phyloP scores from a whole-genome alignment of 2,329 filamentous ascomycete species.

The Hansfordia pulvinata region DNA sequence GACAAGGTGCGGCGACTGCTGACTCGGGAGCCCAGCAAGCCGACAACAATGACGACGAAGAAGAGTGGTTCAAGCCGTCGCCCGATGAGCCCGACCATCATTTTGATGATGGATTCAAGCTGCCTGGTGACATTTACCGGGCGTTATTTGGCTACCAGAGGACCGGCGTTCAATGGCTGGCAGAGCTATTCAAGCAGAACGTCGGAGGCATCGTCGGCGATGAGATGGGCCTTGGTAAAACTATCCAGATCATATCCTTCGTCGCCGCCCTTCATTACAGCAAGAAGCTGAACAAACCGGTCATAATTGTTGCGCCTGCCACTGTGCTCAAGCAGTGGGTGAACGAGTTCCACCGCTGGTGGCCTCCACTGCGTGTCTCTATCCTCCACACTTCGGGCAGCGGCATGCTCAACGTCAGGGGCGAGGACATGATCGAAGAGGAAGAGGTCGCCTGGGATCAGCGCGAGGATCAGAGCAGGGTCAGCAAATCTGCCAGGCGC shows the following conservation, averaged over 20 bases:
- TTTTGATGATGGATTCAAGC: slow-evolving; percentile 60
- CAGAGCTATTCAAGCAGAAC: slow-evolving; percentile 77
- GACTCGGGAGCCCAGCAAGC: too few relatives aligned
- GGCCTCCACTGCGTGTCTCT: slow-evolving; percentile 93
- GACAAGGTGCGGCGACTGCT: slow-evolving; percentile 12
- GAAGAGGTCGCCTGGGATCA: slow-evolving; percentile 38
- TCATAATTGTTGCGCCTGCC: slow-evolving; percentile 85
- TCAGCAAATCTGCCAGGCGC: slow-evolving; percentile 57
- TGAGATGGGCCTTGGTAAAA: slow-evolving; percentile 98
- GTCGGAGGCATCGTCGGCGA: slow-evolving; percentile 93
- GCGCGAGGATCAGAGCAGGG: slow-evolving; percentile 30
- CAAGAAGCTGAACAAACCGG: slow-evolving; percentile 67
- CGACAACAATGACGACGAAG: slow-evolving; percentile 27
- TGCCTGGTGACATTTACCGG: slow-evolving; percentile 87
- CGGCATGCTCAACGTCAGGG: slow-evolving; percentile 76
- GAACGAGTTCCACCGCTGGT: slow-evolving; percentile 97
- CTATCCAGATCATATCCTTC: slow-evolving; percentile 59
- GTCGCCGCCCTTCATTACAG: slow-evolving; percentile 88
- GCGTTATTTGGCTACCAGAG: slow-evolving; percentile 95
- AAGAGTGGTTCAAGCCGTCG: slow-evolving; percentile 75
- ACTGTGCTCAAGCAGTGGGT: slow-evolving; percentile 97
- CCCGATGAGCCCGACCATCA: slow-evolving; percentile 66
- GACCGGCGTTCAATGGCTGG: slow-evolving; percentile 91
- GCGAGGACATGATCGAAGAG: slow-evolving; percentile 45
- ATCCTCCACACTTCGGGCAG: slow-evolving; percentile 93